Evolutionary conservation across 2,329 filamentous ascomycete genomes (phyloP).

Genomic region (Xylaria digitata): DNA sequence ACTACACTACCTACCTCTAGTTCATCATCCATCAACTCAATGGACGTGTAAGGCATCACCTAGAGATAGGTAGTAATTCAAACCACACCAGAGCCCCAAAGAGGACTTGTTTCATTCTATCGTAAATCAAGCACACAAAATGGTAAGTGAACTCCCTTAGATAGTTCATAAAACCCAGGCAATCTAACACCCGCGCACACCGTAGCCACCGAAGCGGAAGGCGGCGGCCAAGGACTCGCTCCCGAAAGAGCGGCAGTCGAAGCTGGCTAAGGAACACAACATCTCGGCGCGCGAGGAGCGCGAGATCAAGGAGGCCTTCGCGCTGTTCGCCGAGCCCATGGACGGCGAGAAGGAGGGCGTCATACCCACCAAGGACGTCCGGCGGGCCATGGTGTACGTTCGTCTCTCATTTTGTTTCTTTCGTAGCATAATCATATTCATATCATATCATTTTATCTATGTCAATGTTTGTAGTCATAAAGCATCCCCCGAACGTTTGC

Average conservation of each 20-base stretch:
- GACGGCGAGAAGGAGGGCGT: constrained; percentile 79
- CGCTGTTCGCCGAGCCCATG: constrained; percentile 79
- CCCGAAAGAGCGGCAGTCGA: constrained; percentile 73
- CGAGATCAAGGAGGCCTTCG: constrained; percentile 91
- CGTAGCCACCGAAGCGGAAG: constrained; percentile 67
- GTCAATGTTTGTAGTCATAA: no score
- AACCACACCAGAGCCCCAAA: neutral
- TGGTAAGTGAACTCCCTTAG: constrained; percentile 8
- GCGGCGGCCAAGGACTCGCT: constrained; percentile 45
- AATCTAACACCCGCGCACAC: constrained; percentile 11
- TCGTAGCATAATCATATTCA: no score
- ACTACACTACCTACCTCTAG: no score
- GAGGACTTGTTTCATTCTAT: neutral
- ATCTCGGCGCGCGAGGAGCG: constrained; percentile 85
- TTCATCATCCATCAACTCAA: no score
- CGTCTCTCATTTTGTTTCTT: constrained; percentile 17
- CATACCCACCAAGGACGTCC: constrained; percentile 74
- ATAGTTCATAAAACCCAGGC: neutral
- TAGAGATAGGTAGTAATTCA: neutral
- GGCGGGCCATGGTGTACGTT: constrained; percentile 77
- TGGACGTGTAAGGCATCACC: no score
- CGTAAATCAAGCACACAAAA: neutral
- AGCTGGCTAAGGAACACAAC: constrained; percentile 91
- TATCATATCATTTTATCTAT: no score
- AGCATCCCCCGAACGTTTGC: no score